Base-by-base conservation (phyloP, 192 early-diverging fungal genomes). In the Backusella liffmaniae region DNA sequence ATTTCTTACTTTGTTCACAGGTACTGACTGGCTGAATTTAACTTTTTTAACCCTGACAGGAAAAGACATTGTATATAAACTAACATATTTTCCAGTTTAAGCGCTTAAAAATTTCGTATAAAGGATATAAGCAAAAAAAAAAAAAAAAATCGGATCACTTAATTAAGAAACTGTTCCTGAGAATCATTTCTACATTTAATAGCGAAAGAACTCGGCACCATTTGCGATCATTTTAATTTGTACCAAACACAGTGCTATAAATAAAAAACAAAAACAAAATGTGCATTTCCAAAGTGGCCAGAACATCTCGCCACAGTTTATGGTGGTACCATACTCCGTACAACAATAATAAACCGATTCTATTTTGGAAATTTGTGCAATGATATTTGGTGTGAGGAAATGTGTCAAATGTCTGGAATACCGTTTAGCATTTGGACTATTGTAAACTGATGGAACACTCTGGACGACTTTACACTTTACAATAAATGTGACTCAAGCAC, bases 281-380 rank as follows among this genome's bases (percentile, higher is more conserved):
- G 51, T 53, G 53, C 32, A 21, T 56, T 56, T 56, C 21, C 53
- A 56, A 53, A 53, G 53, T 3, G 53, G 18, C 53, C 21, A 56
- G 53, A 56, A 56, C 42, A 44, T 56, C 53, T 56, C 53, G 53
- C 53, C 53, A 56, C 53, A 56, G 53, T 56, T 56, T 56, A 10
- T 56, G n/a, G 53, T 56, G 53, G 23, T 56, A 21, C 53, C 53
- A 44, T 39, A 56, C 10, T 10, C 8, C 23, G 53, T 56, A 21
- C 53, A 56, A 56, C 53, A 56, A 56, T 56, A 56, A 56, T 56
- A 21, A 56, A 23, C 3, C 7, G 21, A 10, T 26, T 56, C 53
- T 9, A n/a, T 21, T 21, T 56, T 56, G 8, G n/a, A 21, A 56
- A 9, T 7, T 56, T 56, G 53, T 56, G 53, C n/a, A 21, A 56